Evolutionary conservation across 768 basidiomycete genomes (phyloP).

Genomic region (Heimioporus sp.): DNA sequence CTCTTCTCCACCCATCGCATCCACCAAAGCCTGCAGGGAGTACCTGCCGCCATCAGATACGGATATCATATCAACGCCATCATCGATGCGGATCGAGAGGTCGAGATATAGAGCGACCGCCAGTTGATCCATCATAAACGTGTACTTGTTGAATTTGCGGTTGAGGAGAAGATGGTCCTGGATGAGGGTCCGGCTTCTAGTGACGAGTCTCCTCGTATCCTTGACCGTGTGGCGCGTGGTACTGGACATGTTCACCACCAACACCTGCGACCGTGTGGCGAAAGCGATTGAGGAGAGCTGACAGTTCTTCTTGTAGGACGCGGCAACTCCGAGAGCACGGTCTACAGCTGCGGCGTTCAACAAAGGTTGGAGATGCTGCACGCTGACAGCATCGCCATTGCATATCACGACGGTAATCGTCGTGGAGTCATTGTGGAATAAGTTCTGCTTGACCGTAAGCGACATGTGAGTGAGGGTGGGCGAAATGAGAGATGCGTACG

Average conservation of each 20-base stretch:
- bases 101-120: constrained; percentile 41
- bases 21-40: constrained; percentile 34
- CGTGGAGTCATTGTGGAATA: constrained; percentile 29
- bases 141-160: constrained; percentile 30
- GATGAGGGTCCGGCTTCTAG: constrained; percentile 24
- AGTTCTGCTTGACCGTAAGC: constrained; percentile 30
- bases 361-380: constrained; percentile 27
- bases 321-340: constrained; percentile 40
- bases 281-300: constrained; percentile 39
- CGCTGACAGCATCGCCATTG: constrained; percentile 26
- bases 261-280: constrained; percentile 32
- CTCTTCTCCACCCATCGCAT: constrained; percentile 37
- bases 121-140: constrained; percentile 48
- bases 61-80: constrained; percentile 44
- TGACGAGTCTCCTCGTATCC: not conserved
- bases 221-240: constrained; percentile 9
- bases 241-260: constrained; percentile 33
- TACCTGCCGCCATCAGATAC: constrained; percentile 22
- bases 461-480: constrained; percentile 8
- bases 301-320: constrained; percentile 37
- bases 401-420: constrained; percentile 28
- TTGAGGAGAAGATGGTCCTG: constrained; percentile 33
- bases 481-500: constrained; percentile 2
- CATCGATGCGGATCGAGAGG: constrained; percentile 30
- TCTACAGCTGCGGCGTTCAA: constrained; percentile 18